phyloP scores from a whole-genome alignment of 441 rosid genomes.

The Codiaeum variegatum region DNA sequence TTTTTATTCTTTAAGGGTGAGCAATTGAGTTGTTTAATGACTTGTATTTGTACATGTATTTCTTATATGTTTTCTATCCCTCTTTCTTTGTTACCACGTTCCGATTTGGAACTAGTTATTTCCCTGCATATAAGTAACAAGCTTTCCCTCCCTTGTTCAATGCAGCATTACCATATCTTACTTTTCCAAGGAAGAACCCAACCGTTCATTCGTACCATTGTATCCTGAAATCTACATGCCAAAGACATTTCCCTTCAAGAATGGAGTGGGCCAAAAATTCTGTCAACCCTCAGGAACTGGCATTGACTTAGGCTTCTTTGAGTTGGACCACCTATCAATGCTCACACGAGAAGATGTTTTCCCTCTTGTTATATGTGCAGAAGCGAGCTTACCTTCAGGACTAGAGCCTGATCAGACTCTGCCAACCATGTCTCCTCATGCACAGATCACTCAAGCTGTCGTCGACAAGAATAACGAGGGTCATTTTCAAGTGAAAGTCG shows the following conservation, averaged over 20 bases:
- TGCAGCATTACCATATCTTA: slow-evolving; percentile 64
- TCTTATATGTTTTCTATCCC: not conserved
- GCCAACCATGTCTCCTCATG: slow-evolving; percentile 34
- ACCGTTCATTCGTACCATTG: slow-evolving; percentile 54
- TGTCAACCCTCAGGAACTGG: slow-evolving; percentile 73
- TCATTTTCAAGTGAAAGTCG: slow-evolving; percentile 51
- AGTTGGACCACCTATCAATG: slow-evolving; percentile 58
- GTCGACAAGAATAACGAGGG: slow-evolving; percentile 45
- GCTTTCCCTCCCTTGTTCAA: slow-evolving; percentile 11
- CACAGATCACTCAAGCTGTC: slow-evolving; percentile 77
- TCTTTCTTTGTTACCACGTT: not conserved
- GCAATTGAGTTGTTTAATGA: not conserved
- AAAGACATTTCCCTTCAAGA: slow-evolving; percentile 47
- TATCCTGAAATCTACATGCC: slow-evolving; percentile 52
- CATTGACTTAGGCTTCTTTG: slow-evolving; percentile 68
- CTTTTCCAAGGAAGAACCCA: slow-evolving; percentile 68
- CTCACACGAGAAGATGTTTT: slow-evolving; percentile 54
- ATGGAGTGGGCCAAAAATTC: slow-evolving; percentile 66
- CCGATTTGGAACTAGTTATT: not conserved
- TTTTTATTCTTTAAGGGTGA: not conserved
- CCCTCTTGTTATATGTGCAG: slow-evolving; percentile 78
- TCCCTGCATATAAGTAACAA: not conserved
- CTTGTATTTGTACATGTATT: not conserved
- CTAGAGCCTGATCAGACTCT: slow-evolving; percentile 28
- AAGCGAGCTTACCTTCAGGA: slow-evolving; percentile 34